Evolutionary conservation across 192 early-diverging fungal genomes (phyloP), one percentile per base, ranked within the genome.

Genomic region (Spinellus fusiger): DNA sequence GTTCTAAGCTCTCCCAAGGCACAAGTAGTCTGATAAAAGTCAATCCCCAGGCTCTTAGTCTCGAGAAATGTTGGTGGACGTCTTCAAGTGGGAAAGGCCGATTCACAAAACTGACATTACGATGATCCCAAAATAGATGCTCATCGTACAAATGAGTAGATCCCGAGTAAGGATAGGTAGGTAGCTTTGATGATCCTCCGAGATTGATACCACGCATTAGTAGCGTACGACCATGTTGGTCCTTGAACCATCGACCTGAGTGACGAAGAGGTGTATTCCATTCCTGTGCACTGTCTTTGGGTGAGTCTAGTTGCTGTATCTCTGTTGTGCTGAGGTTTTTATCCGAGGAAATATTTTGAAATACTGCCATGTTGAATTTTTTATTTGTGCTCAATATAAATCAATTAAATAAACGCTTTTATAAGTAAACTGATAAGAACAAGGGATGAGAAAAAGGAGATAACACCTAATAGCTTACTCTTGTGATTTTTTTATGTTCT

Each of bases 1-100:
- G 89, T 66, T 92, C 90, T 3, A 93, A 59, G 2, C 87, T 76
- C 61, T 93, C 92, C 92, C 92, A 93, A 31, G 92, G 75, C 12
- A 91, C 89, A 12, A 91, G 48, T 1, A 93, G 59, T 15, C 91
- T 71, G 13, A 90, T 75, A 75, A 93, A 86, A 6, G 89, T 93
- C 16, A 93, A 62, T 0, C 92, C 92, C 92, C 92, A 93, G 4
- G 77, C 57, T 49, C 77, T 58, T 38, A 93, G 64, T 55, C 92
- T 73, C 10, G 67, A 66, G 66, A 93, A 93, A 66, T 93, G 89
- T 51, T 86, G 77, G 40, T 83, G 79, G 0, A 86, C 90, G 25
- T 90, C 82, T 10, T 82, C 77, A n/a, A 89, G 64, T 1, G 86
- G 83, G 62, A 93, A 89, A 3, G 92, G 92, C 5, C 91, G 56